phyloP scores from a whole-genome alignment of 805 yeast genomes.

The Candida sphagnicola region DNA sequence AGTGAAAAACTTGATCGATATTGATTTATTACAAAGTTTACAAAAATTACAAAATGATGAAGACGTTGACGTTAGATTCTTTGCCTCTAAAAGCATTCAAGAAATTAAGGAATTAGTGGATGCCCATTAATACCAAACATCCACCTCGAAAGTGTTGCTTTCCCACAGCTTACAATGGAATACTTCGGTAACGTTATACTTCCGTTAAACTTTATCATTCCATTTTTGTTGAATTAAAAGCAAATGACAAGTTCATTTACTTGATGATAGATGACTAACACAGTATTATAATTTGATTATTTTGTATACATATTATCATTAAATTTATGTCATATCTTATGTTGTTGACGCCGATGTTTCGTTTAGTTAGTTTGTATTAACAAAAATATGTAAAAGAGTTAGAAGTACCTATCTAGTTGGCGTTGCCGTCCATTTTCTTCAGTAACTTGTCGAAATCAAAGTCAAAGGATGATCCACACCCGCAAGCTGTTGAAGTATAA shows the following conservation, averaged over 20 bases:
- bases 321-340: not conserved
- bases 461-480: slow-evolving; percentile 46
- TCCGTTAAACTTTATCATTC: too few relatives aligned
- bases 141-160: not conserved
- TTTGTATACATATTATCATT: not conserved
- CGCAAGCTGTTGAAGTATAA: slow-evolving; percentile 56
- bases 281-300: not conserved
- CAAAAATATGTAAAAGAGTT: not conserved
- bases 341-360: too few relatives aligned
- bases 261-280: too few relatives aligned
- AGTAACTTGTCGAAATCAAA: slow-evolving; percentile 44
- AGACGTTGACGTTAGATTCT: slow-evolving; percentile 88
- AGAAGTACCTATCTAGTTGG: not conserved
- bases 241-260: not conserved
- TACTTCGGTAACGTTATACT: too few relatives aligned
- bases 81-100: slow-evolving; percentile 58
- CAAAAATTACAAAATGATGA: slow-evolving; percentile 62
- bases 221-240: too few relatives aligned
- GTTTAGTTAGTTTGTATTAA: not conserved
- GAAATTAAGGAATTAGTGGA: slow-evolving; percentile 14
- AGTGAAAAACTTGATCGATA: slow-evolving; percentile 23
- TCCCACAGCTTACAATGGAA: too few relatives aligned
- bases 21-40: slow-evolving; percentile 60
- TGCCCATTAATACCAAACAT: not conserved
- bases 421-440: slow-evolving; percentile 14